phyloP scores from a whole-genome alignment of 345 rosid species.

The Euphorbia pulcherrima region DNA sequence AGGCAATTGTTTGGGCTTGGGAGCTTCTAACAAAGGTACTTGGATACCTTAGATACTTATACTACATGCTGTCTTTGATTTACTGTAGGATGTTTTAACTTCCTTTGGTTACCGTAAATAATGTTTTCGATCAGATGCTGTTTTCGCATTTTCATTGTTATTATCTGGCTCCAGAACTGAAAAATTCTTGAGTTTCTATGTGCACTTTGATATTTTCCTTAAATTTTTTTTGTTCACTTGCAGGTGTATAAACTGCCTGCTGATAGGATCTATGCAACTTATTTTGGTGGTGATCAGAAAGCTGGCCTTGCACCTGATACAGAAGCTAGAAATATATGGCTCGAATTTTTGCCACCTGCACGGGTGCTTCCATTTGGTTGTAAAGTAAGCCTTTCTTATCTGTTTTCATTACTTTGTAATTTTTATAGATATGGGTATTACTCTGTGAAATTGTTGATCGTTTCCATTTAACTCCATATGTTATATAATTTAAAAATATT shows the following conservation, averaged over 20 bases:
- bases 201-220: neutral
- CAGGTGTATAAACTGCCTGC: conserved; percentile 74
- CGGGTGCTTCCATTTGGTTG: conserved; percentile 91
- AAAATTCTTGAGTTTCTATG: neutral
- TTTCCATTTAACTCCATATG: neutral
- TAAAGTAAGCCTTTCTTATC: conserved; percentile 46
- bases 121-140: neutral
- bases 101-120: neutral
- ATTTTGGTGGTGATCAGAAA: conserved; percentile 94
- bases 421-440: neutral
- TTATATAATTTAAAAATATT: neutral
- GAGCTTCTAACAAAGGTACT: conserved; percentile 76
- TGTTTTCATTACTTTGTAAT: neutral
- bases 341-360: conserved; percentile 62
- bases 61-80: neutral
- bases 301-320: conserved; percentile 81
- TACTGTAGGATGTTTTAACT: neutral
- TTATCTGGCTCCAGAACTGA: neutral
- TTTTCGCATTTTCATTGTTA: conserved; percentile 7
- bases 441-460: neutral
- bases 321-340: conserved; percentile 89
- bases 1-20: conserved; percentile 98
- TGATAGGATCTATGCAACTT: conserved; percentile 85
- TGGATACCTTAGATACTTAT: neutral
- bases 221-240: neutral